phyloP scores from a whole-genome alignment of 1,284 basidiomycete genomes.

The Moniliella sp. region DNA sequence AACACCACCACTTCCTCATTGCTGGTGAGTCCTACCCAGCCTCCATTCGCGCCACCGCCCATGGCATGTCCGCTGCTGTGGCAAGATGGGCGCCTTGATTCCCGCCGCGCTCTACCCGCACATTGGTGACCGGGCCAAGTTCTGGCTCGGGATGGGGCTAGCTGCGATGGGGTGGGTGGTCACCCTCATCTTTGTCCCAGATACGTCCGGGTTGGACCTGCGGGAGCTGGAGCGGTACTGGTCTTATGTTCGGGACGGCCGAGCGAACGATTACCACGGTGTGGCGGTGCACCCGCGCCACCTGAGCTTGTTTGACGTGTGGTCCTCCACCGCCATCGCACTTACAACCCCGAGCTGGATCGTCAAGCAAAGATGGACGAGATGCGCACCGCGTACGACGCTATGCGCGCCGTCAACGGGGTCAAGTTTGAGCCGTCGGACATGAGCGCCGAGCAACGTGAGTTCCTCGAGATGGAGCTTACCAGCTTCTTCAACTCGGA shows the following conservation, averaged over 20 bases:
- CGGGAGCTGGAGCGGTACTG: slow-evolving; percentile 43
- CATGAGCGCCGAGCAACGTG: slow-evolving; percentile 14
- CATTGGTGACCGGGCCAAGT: slow-evolving; percentile 35
- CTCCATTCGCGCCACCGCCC: slow-evolving; percentile 34
- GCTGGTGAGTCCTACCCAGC: slow-evolving; percentile 35
- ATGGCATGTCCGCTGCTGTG: slow-evolving; percentile 35
- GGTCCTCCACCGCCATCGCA: slow-evolving; percentile 38
- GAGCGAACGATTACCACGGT: slow-evolving; percentile 39
- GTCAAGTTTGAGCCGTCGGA: slow-evolving; percentile 4
- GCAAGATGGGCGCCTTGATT: slow-evolving; percentile 34
- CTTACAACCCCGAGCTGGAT: slow-evolving; percentile 40
- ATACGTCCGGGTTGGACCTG: slow-evolving; percentile 41
- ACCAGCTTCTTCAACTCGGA: slow-evolving; percentile 9
- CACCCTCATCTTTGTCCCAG: slow-evolving; percentile 39
- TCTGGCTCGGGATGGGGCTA: slow-evolving; percentile 42
- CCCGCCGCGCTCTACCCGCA: slow-evolving; percentile 35
- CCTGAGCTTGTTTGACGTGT: slow-evolving; percentile 37
- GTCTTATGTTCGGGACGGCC: slow-evolving; percentile 39
- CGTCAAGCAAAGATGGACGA: slow-evolving; percentile 37
- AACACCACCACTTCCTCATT: slow-evolving; percentile 35
- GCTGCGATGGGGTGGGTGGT: slow-evolving; percentile 38
- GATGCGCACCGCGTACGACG: slow-evolving; percentile 36
- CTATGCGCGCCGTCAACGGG: slow-evolving; percentile 3
- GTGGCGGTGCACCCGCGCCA: slow-evolving; percentile 41
- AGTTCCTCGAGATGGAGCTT: slow-evolving; percentile 17